These are phyloP conservation scores for Mycena galopus DNA, from an alignment of 768 basidiomycete species.

Conservation along the genomic window DNA sequence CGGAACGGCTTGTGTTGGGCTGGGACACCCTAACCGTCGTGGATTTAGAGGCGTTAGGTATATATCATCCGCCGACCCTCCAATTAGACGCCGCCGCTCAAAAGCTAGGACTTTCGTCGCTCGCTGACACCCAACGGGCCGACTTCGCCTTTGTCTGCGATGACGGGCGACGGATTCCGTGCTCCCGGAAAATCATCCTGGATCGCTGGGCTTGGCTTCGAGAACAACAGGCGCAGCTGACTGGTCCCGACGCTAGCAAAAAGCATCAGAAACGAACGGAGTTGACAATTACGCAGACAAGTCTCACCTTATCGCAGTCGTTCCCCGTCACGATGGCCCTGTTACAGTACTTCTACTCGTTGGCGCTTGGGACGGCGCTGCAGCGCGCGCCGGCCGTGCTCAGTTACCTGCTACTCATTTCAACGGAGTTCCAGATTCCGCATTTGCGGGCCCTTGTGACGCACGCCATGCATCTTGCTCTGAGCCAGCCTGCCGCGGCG, in stretches of 20 bases:
- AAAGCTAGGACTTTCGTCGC: constrained; percentile 18
- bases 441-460: constrained; percentile 30
- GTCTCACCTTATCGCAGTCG: constrained; percentile 25
- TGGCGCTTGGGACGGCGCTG: constrained; percentile 31
- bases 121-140: constrained; percentile 2
- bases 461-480: constrained; percentile 37
- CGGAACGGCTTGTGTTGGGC: neutral
- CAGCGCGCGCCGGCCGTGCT: constrained; percentile 37
- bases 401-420: constrained; percentile 34
- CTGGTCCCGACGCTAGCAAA: neutral
- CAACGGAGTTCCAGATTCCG: constrained; percentile 28
- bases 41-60: constrained; percentile 36
- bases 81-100: constrained; percentile 17
- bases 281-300: constrained; percentile 11
- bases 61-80: constrained; percentile 36
- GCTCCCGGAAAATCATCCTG: constrained; percentile 22
- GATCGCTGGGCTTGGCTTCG: constrained; percentile 36
- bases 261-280: constrained; percentile 17
- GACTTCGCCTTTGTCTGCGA: constrained; percentile 37
- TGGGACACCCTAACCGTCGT: constrained; percentile 29
- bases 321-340: constrained; percentile 34
- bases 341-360: constrained; percentile 37
- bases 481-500: constrained; percentile 22
- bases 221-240: constrained; percentile 16
- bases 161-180: constrained; percentile 33